Base-by-base conservation (phyloP, 148 eudicot genomes). In the Vaccinium corymbosum region DNA sequence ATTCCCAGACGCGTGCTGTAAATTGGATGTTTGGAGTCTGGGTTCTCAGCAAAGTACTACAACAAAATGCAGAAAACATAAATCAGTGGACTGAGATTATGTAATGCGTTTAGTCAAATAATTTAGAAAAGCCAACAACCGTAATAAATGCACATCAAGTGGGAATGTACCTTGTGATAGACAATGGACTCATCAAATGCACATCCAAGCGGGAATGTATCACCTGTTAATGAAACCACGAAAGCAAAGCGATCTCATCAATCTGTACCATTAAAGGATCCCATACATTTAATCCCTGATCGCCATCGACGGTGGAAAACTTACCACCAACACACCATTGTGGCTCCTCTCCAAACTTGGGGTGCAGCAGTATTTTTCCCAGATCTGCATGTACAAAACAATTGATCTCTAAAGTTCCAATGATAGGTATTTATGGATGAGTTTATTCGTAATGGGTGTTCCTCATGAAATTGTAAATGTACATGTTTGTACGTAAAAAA, bases 311-410 rank as follows among this genome's bases (percentile, higher is more conserved):
- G 32, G 50, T 16, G 57, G 64, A 66, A 68, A 25, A 46, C 87
- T 73, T 52, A 84, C 88, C 88, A 51, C 81, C 88, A 80, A 84
- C 88, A 84, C 84, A 83, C 88, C 88, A 87, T 52, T 84, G 88
- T 14, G 88, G 82, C 10, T 80, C 84, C 22, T 48, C 86, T 57
- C 86, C 88, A 76, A 84, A 80, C 38, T 55, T 72, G 8, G 62
- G 59, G 35, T 62, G 87, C 89, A 85, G 82, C 80, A 83, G n/a
- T 71, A 86, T 64, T 35, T 85, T 80, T 8, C 86, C 86, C 79
- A 85, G 55, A 81, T 85, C 81, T 79, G 72, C 35, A 80, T 55
- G 27, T 25, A 29, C 25, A n/a, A 0, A 8, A n/a, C 22, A n/a
- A 62, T 62, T 62, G 17, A 27, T 4, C 29, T 62, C 22, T n/a